These are phyloP conservation scores for Pelargonium fulgidum DNA, from an alignment of 441 rosid genomes.

Conservation along the genomic window DNA sequence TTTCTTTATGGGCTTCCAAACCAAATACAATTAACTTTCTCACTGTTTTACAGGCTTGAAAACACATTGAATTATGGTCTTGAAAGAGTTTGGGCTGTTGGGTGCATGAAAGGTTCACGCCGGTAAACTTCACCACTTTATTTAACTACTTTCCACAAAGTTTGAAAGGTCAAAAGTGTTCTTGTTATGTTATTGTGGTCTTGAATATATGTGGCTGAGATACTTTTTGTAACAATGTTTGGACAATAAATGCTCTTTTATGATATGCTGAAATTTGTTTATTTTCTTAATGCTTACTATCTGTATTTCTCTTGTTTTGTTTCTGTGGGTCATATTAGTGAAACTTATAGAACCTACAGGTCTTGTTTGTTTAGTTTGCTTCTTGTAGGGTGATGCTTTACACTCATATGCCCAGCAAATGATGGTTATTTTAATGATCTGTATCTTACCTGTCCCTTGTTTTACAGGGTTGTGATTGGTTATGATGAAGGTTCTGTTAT, in stretches of 20 bases:
- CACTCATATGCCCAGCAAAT: not conserved
- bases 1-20: not conserved
- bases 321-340: not conserved
- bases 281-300: not conserved
- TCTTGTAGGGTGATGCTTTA: not conserved
- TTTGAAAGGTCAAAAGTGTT: not conserved
- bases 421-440: conserved; percentile 11
- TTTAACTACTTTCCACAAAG: not conserved
- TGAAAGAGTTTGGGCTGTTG: conserved; percentile 85
- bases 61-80: conserved; percentile 80
- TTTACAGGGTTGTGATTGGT: conserved; percentile 81
- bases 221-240: not conserved
- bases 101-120: conserved; percentile 63
- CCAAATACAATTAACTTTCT: conserved; percentile 14
- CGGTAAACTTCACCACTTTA: conserved; percentile 38
- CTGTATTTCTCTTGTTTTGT: not conserved
- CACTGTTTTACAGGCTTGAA: conserved; percentile 58
- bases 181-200: not conserved
- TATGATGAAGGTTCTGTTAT: conserved; percentile 96
- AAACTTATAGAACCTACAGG: not conserved
- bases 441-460: conserved; percentile 5
- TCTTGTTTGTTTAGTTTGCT: not conserved
- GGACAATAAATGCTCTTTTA: not conserved
- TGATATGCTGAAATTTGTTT: not conserved
- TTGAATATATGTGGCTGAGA: conserved; percentile 7